A percentile compares a stretch with the other conserved stretches of the same genome.
These are phyloP conservation scores for Lactarius evosmus DNA, from an alignment of 768 basidiomycete species.

Conservation along the genomic window DNA sequence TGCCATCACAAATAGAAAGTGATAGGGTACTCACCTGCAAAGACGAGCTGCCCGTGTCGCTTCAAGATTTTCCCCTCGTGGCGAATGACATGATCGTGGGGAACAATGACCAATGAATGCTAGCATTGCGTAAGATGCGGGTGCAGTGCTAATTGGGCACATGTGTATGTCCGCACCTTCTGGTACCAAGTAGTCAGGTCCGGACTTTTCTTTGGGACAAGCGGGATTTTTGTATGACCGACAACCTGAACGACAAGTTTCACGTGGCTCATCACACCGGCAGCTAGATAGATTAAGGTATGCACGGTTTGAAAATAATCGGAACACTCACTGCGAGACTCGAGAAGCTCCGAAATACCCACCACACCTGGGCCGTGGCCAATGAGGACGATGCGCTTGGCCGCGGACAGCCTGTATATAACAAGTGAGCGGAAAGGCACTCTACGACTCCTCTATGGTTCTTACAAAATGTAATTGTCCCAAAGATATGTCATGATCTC, in stretches of 20 bases:
- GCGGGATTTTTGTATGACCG: constrained; percentile 25
- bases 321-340: constrained; percentile 55
- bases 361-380: constrained; percentile 86
- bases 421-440: neutral
- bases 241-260: constrained; percentile 28
- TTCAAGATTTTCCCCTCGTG: constrained; percentile 43
- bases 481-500: constrained; percentile 82
- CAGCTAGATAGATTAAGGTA: constrained; percentile 35
- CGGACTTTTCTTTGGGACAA: constrained; percentile 24
- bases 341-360: constrained; percentile 70
- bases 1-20: neutral
- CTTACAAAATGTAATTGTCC: constrained; percentile 93
- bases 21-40: constrained; percentile 51
- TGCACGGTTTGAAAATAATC: neutral
- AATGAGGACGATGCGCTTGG: constrained; percentile 71
- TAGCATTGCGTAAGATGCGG: constrained; percentile 34
- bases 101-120: constrained; percentile 72
- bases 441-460: constrained; percentile 11
- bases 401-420: constrained; percentile 59
- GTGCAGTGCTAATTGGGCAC: neutral
- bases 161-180: constrained; percentile 42
- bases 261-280: constrained; percentile 47
- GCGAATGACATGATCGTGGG: constrained; percentile 55
- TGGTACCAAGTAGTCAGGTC: constrained; percentile 57
- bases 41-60: constrained; percentile 61